Evolutionary conservation across 1,284 basidiomycete genomes (phyloP).

Genomic region (Fomitiporia mediterranea): DNA sequence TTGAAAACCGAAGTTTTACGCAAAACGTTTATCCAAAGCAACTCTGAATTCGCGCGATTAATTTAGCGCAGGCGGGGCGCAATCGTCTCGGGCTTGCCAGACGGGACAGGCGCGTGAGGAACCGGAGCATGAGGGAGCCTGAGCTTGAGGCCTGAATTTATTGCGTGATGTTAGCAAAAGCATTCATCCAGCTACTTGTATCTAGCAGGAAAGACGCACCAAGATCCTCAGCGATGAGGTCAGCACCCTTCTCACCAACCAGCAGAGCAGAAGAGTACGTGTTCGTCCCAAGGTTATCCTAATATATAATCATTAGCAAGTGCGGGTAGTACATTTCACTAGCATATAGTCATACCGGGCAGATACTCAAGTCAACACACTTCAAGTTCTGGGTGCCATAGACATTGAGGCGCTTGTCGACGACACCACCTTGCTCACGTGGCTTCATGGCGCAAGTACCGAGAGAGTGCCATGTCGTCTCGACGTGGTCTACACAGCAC

Average conservation of each 20-base stretch:
- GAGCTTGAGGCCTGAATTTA: slow-evolving; percentile 59
- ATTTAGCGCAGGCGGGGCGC: no score
- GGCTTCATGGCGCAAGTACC: slow-evolving; percentile 70
- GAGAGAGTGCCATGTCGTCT: slow-evolving; percentile 73
- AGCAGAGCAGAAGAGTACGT: slow-evolving; percentile 66
- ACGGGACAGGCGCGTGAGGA: slow-evolving; percentile 61
- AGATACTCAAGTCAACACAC: slow-evolving; percentile 62
- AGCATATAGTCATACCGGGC: slow-evolving; percentile 42
- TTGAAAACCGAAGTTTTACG: no score
- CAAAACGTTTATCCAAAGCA: no score
- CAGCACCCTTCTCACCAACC: slow-evolving; percentile 66
- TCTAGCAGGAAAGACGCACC: no score
- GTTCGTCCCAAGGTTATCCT: slow-evolving; percentile 70
- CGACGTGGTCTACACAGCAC: slow-evolving; percentile 57
- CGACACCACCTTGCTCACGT: slow-evolving; percentile 69
- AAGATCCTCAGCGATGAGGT: slow-evolving; percentile 58
- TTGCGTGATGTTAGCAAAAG: no score
- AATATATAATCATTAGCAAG: slow-evolving; percentile 13
- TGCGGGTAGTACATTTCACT: not conserved
- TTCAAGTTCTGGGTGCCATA: slow-evolving; percentile 71
- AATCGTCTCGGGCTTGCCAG: slow-evolving; percentile 46
- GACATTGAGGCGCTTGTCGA: slow-evolving; percentile 67
- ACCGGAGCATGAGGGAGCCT: slow-evolving; percentile 61
- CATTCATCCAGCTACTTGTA: no score
- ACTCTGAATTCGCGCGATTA: no score